Conservation (phyloP, 2,329 filamentous ascomycete genomes). For the Nemania sp. region DNA sequence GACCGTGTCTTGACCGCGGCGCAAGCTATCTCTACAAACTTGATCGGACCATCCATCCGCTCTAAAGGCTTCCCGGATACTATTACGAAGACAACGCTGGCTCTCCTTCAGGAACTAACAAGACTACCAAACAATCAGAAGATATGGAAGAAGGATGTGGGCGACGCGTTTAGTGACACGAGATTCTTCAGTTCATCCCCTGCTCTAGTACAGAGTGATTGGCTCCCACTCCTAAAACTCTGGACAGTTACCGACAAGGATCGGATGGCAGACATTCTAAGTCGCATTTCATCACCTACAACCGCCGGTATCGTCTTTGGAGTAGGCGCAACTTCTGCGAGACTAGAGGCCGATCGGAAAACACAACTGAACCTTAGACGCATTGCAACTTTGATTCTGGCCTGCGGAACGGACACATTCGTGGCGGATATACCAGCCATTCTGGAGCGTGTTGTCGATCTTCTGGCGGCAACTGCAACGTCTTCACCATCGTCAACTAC, state of each 20-base stretch:
- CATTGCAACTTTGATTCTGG: constrained; percentile 77
- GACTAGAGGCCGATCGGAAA: constrained; percentile 92
- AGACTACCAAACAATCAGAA: constrained; percentile 81
- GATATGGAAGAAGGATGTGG: constrained; percentile 88
- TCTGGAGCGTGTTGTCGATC: constrained; percentile 82
- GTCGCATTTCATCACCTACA: constrained; percentile 79
- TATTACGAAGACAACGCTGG: constrained; percentile 71
- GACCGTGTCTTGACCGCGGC: constrained; percentile 82
- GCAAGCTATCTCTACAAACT: constrained; percentile 78
- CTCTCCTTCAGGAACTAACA: constrained; percentile 76
- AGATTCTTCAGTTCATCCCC: constrained; percentile 79
- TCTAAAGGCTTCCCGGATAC: constrained; percentile 88
- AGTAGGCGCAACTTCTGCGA: constrained; percentile 91
- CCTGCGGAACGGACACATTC: constrained; percentile 77
- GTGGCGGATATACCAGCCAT: constrained; percentile 74
- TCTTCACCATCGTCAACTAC: constrained; percentile 92
- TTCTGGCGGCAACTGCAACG: constrained; percentile 79
- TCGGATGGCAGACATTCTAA: constrained; percentile 77
- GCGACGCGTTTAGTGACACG: constrained; percentile 88
- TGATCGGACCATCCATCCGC: constrained; percentile 80
- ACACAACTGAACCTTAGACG: constrained; percentile 88
- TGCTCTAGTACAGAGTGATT: constrained; percentile 69
- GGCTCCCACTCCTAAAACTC: constrained; percentile 83
- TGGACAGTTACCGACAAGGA: constrained; percentile 89
- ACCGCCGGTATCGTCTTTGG: constrained; percentile 97